Evolutionary conservation across 176 grass and related monocot species (phyloP), one percentile per base, ranked within the genome.

Genomic region (Phoenix dactylifera): DNA sequence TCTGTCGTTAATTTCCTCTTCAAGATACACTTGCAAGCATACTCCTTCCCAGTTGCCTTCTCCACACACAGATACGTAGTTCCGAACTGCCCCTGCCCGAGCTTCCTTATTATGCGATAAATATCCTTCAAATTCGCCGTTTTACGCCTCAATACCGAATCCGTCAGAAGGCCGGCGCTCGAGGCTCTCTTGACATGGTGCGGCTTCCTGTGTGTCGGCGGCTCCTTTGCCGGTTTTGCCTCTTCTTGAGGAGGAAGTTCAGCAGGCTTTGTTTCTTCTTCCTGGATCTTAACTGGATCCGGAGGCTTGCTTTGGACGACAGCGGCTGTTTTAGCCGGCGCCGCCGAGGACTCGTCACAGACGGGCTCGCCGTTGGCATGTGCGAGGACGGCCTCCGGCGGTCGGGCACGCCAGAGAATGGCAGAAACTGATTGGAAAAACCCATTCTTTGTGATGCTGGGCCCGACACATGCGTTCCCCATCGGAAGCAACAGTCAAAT

Each of bases 111-210:
- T 51, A 77, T 52, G 64, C 74, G 69, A 30, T 77, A 77, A 26
- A 77, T 54, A 9, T 77, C 74, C 50, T 77, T 77, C 18, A 77
- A 20, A 39, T 77, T 77, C 28, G 61, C 74, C 6, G 74, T 69
- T 69, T 69, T 77, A 22, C 74, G 63, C 29, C 50, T 50, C 56
- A 77, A 54, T 10, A 77, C 74, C 4, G 65, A 54, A 29, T 49
- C 74, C 5, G 18, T 24, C 44, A 77, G 50, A 20, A 77, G 6
- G 18, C 74, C 74, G 7, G 74, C 74, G 15, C 74, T 76, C 2
- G 54, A 23, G 7, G 32, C 6, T 26, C 74, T 44, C 60, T 76
- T 77, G 17, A 69, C 25, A 25, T 0, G 57, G 22, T 4, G 22
- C 24, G 22, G 54, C 12, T 4, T 18, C 24, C 3, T 18, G 26